Conservation (phyloP, 495 filamentous ascomycete species). For the Aspergillus funiculosus region DNA sequence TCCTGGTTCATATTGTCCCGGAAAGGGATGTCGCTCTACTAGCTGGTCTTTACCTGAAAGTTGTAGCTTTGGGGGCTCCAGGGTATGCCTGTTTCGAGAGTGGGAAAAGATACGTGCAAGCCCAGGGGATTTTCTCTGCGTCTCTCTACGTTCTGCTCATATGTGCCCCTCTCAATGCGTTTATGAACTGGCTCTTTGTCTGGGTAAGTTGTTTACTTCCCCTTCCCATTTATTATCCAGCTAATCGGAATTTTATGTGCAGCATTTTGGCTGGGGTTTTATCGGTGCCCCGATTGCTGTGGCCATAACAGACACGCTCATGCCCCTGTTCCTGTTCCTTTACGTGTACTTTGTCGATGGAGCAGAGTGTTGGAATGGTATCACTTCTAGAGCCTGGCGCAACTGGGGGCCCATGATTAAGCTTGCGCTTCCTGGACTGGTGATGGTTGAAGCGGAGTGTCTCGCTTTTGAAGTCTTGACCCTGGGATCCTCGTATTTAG, state of each 20-base stretch:
- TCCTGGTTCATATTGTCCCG: slow-evolving; percentile 58
- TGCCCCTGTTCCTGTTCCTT: slow-evolving; percentile 66
- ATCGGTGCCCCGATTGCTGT: slow-evolving; percentile 81
- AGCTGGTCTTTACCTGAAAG: slow-evolving; percentile 62
- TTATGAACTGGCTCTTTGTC: slow-evolving; percentile 71
- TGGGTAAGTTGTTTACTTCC: slow-evolving; percentile 49
- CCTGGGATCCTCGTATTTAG: slow-evolving; percentile 63
- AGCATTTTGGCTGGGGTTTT: slow-evolving; percentile 71
- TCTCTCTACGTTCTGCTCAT: slow-evolving; percentile 61
- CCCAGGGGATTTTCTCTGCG: slow-evolving; percentile 66
- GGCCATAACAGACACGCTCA: slow-evolving; percentile 72
- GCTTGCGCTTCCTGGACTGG: slow-evolving; percentile 75
- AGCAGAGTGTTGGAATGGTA: slow-evolving; percentile 72
- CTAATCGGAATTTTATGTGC: neutral
- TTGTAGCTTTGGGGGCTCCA: slow-evolving; percentile 61
- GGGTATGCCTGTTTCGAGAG: slow-evolving; percentile 68
- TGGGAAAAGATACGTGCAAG: slow-evolving; percentile 68
- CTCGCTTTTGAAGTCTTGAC: slow-evolving; percentile 80
- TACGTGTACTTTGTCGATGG: slow-evolving; percentile 59
- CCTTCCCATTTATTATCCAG: neutral
- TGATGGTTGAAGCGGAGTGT: slow-evolving; percentile 91
- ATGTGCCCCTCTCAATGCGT: slow-evolving; percentile 64
- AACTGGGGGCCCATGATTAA: slow-evolving; percentile 88
- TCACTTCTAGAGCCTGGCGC: slow-evolving; percentile 58
- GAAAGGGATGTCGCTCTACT: slow-evolving; percentile 57